Percentiles rank a stretch among this genome's conserved stretches.
phyloP scores from a whole-genome alignment of 208 protist species.

The Leptomonas pyrrhocoris region DNA sequence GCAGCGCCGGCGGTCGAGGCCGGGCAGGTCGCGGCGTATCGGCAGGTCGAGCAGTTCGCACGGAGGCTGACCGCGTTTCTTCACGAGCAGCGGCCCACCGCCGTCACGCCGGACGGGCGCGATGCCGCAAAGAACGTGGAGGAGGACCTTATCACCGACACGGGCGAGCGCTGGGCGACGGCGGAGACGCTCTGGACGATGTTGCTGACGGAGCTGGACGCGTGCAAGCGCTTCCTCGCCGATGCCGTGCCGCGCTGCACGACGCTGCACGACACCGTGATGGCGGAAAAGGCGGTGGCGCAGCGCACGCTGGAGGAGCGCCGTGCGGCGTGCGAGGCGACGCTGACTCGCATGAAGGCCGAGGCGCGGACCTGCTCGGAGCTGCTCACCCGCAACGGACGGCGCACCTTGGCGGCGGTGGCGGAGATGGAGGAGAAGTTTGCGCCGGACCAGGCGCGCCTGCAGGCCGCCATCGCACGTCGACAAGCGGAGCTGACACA shows the following conservation, averaged over 20 bases:
- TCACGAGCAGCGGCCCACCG: not conserved
- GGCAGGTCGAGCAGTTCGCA: constrained; percentile 20
- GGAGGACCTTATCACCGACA: constrained; percentile 1
- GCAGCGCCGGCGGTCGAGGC: constrained; percentile 29
- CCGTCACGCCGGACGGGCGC: not conserved
- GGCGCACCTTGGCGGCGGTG: constrained; percentile 30
- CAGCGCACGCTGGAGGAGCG: constrained; percentile 35
- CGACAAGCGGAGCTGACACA: constrained; percentile 43
- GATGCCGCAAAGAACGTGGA: not conserved
- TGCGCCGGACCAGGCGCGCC: constrained; percentile 25
- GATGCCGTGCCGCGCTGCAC: constrained; percentile 11
- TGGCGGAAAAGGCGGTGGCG: constrained; percentile 14
- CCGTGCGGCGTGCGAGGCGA: constrained; percentile 17
- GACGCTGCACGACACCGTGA: constrained; percentile 5
- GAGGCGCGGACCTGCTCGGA: constrained; percentile 48
- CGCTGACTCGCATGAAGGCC: constrained; percentile 37
- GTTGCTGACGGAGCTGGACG: constrained; percentile 59
- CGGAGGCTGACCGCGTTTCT: constrained; percentile 21
- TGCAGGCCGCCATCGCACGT: constrained; percentile 39
- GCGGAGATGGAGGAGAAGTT: constrained; percentile 42
- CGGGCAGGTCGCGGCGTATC: constrained; percentile 21
- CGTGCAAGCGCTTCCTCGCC: constrained; percentile 41
- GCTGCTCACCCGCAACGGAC: constrained; percentile 32
- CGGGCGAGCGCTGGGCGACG: constrained; percentile 26
- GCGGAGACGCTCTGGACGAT: constrained; percentile 61